Evolutionary conservation across 345 rosid species (phyloP).

Genomic region (Eucalyptus erythrocorys): DNA sequence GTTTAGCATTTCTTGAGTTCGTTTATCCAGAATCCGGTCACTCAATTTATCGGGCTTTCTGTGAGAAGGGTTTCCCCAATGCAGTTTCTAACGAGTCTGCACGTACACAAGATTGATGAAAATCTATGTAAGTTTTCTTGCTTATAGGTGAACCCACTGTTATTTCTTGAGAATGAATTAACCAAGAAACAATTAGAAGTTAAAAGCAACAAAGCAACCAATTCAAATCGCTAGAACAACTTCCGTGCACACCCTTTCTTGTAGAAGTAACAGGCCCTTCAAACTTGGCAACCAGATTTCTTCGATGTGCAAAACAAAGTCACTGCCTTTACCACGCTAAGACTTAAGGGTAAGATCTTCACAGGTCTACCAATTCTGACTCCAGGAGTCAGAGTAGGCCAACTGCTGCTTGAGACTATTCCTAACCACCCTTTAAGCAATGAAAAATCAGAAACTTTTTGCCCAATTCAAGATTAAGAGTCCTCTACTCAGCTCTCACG

Average conservation of each 20-base stretch:
- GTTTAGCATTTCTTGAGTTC: not conserved
- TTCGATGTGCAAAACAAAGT: not conserved
- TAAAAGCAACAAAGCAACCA: not conserved
- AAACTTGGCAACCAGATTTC: not conserved
- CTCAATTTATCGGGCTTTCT: too few relatives aligned
- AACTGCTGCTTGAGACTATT: slow-evolving; percentile 2
- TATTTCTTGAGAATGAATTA: not conserved
- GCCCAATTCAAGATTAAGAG: not conserved
- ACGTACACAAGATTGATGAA: not conserved
- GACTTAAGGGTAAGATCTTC: not conserved
- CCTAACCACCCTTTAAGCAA: not conserved
- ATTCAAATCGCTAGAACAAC: not conserved
- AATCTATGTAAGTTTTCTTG: not conserved
- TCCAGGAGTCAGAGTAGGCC: slow-evolving; percentile 28
- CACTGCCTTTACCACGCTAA: not conserved
- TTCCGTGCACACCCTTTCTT: not conserved
- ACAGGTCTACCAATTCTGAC: slow-evolving; percentile 6
- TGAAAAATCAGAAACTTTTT: not conserved
- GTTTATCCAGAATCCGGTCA: not conserved
- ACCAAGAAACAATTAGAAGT: not conserved
- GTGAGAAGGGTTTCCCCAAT: not conserved
- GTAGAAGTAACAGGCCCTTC: not conserved
- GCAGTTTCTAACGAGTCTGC: not conserved
- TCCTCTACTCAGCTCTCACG: not conserved
- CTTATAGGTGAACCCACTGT: not conserved